phyloP scores from a whole-genome alignment of 1,284 basidiomycete genomes.

The Xerocomus alliaceus region DNA sequence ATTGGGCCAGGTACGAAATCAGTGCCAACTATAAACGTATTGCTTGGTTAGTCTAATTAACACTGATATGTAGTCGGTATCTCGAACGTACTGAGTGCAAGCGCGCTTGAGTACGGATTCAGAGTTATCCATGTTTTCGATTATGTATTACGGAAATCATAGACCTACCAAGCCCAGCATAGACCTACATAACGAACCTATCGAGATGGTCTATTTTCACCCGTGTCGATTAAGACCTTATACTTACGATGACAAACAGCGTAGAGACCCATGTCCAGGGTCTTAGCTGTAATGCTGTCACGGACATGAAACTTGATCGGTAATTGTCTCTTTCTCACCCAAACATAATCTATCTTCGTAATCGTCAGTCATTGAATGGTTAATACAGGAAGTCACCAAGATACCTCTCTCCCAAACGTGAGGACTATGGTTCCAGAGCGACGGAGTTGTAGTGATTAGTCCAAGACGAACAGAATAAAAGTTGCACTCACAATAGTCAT shows the following conservation, averaged over 20 bases:
- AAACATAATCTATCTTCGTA: slow-evolving; percentile 18
- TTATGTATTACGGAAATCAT: background rate
- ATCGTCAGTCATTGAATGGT: background rate
- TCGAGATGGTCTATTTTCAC: background rate
- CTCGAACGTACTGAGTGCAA: slow-evolving; percentile 9
- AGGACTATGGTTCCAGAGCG: slow-evolving; percentile 11
- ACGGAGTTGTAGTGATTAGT: background rate
- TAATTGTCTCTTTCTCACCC: slow-evolving; percentile 5
- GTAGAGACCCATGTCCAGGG: slow-evolving; percentile 24
- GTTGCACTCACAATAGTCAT: slow-evolving; percentile 21
- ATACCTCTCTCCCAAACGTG: slow-evolving; percentile 21
- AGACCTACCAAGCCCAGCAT: slow-evolving; percentile 16
- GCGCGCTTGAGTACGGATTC: background rate
- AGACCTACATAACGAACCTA: slow-evolving; percentile 29
- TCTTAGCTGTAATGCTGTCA: slow-evolving; percentile 7
- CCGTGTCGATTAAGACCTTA: too few species aligned
- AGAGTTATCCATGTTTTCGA: background rate
- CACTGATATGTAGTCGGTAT: background rate
- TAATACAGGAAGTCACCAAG: background rate
- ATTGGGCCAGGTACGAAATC: slow-evolving; percentile 10
- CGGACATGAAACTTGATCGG: background rate
- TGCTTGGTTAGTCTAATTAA: background rate
- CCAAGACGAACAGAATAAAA: background rate
- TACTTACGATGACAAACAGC: slow-evolving; percentile 23
- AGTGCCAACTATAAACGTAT: background rate